Evolutionary conservation across 768 basidiomycete genomes (phyloP).

Genomic region (Tricholoma bakamatsutake): DNA sequence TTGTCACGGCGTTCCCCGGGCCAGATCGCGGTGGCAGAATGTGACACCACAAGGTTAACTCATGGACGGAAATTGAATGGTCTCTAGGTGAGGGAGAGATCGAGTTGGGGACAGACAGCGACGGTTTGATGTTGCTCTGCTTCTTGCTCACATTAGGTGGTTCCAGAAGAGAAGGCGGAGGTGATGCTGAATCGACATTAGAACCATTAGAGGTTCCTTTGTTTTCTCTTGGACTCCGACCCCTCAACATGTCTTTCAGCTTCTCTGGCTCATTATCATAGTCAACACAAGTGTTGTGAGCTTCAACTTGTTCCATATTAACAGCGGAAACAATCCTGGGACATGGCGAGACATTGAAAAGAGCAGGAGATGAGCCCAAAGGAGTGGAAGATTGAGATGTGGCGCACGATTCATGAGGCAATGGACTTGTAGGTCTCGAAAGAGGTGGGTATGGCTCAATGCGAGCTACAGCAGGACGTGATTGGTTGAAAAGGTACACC

Average conservation of each 20-base stretch:
- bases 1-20: slow-evolving; percentile 32
- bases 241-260: slow-evolving; percentile 68
- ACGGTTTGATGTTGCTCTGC: slow-evolving; percentile 34
- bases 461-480: slow-evolving; percentile 8
- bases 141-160: slow-evolving; percentile 10
- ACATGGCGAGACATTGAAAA: slow-evolving; percentile 50
- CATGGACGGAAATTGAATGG: slow-evolving; percentile 19
- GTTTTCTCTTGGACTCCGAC: slow-evolving; percentile 37
- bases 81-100: slow-evolving; percentile 32
- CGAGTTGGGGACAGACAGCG: slow-evolving; percentile 39
- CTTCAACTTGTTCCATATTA: slow-evolving; percentile 65
- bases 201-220: slow-evolving; percentile 5
- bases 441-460: slow-evolving; percentile 5
- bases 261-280: slow-evolving; percentile 77
- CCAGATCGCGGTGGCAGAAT: slow-evolving; percentile 44
- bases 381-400: slow-evolving; percentile 33
- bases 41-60: slow-evolving; percentile 32
- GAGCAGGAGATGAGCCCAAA: slow-evolving; percentile 36
- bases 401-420: slow-evolving; percentile 13
- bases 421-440: slow-evolving; percentile 16
- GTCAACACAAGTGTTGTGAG: slow-evolving; percentile 74
- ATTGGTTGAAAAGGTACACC: slow-evolving; percentile 33
- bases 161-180: slow-evolving; percentile 23
- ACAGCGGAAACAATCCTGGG: slow-evolving; percentile 69
- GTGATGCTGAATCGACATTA: slow-evolving; percentile 10